Evolutionary conservation across 306 rosid genomes (phyloP).

Genomic region (Cicer arietinum): DNA sequence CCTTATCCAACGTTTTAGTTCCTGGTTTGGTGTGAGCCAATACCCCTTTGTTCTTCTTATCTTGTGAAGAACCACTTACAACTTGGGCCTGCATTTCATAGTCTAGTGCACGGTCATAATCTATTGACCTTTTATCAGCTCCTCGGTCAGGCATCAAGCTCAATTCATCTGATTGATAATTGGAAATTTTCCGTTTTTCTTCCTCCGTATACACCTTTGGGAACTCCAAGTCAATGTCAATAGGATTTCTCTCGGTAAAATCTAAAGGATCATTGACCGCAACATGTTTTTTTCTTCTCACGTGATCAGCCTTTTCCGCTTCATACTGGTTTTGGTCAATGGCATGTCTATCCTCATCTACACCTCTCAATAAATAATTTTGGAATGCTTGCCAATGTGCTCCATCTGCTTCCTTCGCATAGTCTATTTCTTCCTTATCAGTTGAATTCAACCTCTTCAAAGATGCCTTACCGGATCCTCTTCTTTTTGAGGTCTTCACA

Average conservation of each 20-base stretch:
- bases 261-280: conserved; percentile 68
- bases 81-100: conserved; percentile 69
- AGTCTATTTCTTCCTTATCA: conserved; percentile 52
- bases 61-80: conserved; percentile 43
- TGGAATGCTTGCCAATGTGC: conserved; percentile 90
- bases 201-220: conserved; percentile 53
- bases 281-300: conserved; percentile 55
- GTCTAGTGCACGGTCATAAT: conserved; percentile 77
- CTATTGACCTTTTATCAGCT: conserved; percentile 58
- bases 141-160: conserved; percentile 78
- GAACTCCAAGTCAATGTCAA: conserved; percentile 72
- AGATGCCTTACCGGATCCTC: conserved; percentile 55
- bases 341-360: conserved; percentile 62
- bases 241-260: conserved; percentile 68
- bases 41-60: conserved; percentile 52
- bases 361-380: conserved; percentile 75
- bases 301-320: conserved; percentile 51
- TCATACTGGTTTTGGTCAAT: conserved; percentile 65
- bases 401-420: conserved; percentile 58
- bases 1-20: conserved; percentile 60
- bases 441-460: conserved; percentile 50
- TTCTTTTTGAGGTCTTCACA: conserved; percentile 55
- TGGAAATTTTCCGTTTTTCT: conserved; percentile 55
- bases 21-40: conserved; percentile 54
- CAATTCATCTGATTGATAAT: conserved; percentile 77